Evolutionary conservation across 2,329 filamentous ascomycete genomes (phyloP).

Genomic region (Aureobasidium sp.): DNA sequence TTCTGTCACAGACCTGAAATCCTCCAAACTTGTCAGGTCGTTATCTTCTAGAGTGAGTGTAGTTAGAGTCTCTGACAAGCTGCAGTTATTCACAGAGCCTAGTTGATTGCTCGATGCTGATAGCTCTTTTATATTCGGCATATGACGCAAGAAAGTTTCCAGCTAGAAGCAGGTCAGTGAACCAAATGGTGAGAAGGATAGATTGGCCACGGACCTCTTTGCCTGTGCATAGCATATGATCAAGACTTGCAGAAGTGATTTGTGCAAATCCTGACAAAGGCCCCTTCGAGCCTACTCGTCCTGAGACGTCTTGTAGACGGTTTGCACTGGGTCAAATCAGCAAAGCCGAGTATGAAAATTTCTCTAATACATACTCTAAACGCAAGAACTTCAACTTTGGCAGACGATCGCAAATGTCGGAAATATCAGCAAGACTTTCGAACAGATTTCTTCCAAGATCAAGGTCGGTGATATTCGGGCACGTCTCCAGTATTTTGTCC

Average conservation of each 20-base stretch:
- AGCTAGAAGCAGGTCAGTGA: conserved; percentile 14
- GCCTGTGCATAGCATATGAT: conserved; percentile 40
- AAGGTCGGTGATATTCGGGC: conserved; percentile 60
- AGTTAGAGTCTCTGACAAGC: conserved; percentile 48
- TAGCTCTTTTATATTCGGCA: conserved; percentile 53
- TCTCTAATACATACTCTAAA: conserved; percentile 57
- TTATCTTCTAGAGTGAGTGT: conserved; percentile 68
- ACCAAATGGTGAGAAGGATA: background rate
- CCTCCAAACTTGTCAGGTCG: conserved; percentile 52
- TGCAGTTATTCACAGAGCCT: conserved; percentile 27
- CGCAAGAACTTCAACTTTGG: conserved; percentile 59
- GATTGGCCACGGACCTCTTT: conserved; percentile 23
- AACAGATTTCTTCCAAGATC: conserved; percentile 83
- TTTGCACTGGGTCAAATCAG: conserved; percentile 54
- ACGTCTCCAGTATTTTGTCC: conserved; percentile 32
- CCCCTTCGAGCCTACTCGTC: conserved; percentile 6
- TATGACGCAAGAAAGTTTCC: conserved; percentile 35
- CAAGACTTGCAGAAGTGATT: conserved; percentile 28
- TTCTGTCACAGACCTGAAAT: conserved; percentile 39
- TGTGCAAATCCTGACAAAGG: conserved; percentile 15
- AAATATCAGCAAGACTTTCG: conserved; percentile 58
- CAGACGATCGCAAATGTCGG: conserved; percentile 64
- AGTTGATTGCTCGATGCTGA: conserved; percentile 36
- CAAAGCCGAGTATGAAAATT: background rate
- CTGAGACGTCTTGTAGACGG: conserved; percentile 46